Evolutionary conservation across 164 flowering plant genomes (phyloP).

Genomic region (Nymphaea thermarum): DNA sequence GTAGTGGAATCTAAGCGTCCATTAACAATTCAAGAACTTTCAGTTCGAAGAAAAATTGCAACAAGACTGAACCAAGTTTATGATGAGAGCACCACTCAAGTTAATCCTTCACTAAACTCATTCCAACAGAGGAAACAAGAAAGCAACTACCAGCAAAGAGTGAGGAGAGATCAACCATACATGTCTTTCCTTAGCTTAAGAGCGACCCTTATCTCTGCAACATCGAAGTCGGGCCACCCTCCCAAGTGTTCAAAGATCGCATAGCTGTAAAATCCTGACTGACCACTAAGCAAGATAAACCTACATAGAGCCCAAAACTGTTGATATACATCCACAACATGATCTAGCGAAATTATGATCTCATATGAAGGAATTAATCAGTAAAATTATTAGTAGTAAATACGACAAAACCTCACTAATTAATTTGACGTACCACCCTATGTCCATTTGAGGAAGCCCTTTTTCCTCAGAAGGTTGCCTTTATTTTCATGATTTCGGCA

Average conservation of each 20-base stretch:
- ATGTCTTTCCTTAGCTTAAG: conserved; percentile 86
- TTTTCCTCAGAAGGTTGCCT: no score
- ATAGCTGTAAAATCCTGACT: conserved; percentile 80
- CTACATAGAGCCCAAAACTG: conserved; percentile 15
- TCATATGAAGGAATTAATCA: no score
- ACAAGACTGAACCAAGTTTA: not conserved
- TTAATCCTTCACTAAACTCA: not conserved
- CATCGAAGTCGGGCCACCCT: conserved; percentile 68
- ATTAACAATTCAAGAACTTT: not conserved
- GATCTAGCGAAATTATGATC: no score
- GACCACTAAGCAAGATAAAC: conserved; percentile 68
- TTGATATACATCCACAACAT: no score
- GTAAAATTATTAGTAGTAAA: no score
- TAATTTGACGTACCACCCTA: no score
- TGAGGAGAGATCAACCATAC: conserved; percentile 17
- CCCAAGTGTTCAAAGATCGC: conserved; percentile 79
- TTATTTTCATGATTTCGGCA: no score
- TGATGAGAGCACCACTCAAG: not conserved
- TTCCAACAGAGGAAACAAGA: no score
- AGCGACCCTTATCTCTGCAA: conserved; percentile 52
- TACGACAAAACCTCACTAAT: no score
- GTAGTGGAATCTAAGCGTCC: conserved; percentile 57
- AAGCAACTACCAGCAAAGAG: not conserved
- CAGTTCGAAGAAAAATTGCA: not conserved
- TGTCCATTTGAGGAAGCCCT: no score